A percentile compares a stretch with the other conserved stretches of the same genome.
Conservation (phyloP, 1,284 basidiomycete genomes). For the Trichosporon ovoides region DNA sequence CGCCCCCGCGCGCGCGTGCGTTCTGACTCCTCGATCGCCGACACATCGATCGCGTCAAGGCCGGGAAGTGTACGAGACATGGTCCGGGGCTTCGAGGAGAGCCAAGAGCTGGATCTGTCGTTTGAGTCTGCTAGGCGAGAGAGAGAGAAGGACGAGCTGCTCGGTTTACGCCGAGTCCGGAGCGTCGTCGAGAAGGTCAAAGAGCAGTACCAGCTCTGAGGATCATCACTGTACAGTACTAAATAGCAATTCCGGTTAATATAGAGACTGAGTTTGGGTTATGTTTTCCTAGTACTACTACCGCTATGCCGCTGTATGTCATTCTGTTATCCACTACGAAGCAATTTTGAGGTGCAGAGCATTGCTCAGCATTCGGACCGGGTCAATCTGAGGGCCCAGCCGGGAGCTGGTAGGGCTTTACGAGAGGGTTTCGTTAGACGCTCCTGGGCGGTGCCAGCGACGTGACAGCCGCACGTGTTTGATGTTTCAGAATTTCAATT, state of each 20-base stretch:
- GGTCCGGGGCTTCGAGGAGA: slow-evolving; percentile 10
- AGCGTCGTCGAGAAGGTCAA: slow-evolving; percentile 1
- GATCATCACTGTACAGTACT: neutral
- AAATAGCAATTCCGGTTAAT: neutral
- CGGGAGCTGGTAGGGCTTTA: too few species aligned
- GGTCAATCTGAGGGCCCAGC: too few species aligned
- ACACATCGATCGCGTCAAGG: neutral
- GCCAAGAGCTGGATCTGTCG: slow-evolving; percentile 8
- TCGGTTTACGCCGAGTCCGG: slow-evolving; percentile 11
- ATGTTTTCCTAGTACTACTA: neutral
- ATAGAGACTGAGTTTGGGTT: neutral
- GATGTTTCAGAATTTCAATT: too few species aligned
- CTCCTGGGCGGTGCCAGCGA: too few species aligned
- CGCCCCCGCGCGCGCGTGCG: neutral
- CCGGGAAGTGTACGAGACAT: slow-evolving; percentile 7
- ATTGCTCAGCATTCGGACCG: too few species aligned
- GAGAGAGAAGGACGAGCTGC: slow-evolving; percentile 7
- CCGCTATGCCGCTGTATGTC: neutral
- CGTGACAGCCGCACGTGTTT: too few species aligned
- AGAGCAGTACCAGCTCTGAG: slow-evolving; percentile 1
- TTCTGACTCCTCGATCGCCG: neutral
- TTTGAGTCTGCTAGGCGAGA: slow-evolving; percentile 12
- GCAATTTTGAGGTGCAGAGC: too few species aligned
- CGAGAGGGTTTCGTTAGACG: too few species aligned
- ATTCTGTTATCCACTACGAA: too few species aligned